These are phyloP conservation scores for Tetrahymena thermophila DNA, from an alignment of 73 alveolate genomes.

Conservation along the genomic window DNA sequence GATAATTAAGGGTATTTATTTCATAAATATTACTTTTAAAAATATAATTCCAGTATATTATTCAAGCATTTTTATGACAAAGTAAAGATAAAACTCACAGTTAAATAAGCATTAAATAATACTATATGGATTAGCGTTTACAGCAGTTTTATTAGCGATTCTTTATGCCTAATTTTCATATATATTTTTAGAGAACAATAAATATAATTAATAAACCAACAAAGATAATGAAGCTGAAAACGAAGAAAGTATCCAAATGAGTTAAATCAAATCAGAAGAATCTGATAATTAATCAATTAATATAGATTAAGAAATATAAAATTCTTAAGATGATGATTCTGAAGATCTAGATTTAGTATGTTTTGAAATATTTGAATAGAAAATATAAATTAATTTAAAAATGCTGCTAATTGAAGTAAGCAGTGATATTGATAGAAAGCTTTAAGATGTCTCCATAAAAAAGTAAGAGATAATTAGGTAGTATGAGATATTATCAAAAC, in stretches of 20 bases:
- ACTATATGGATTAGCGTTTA: neutral
- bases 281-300: too few relatives aligned
- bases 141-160: neutral
- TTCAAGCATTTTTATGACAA: neutral
- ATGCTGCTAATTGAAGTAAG: neutral
- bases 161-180: neutral
- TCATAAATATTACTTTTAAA: too few relatives aligned
- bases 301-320: too few relatives aligned
- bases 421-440: neutral
- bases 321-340: neutral
- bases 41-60: too few relatives aligned
- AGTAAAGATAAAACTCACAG: too few relatives aligned
- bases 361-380: neutral
- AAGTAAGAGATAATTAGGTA: neutral
- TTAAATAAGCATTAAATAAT: too few relatives aligned
- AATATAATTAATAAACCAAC: too few relatives aligned
- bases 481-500: neutral
- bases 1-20: too few relatives aligned
- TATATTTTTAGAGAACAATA: neutral
- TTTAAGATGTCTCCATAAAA: neutral
- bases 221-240: too few relatives aligned
- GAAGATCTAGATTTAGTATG: neutral
- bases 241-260: neutral
- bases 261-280: neutral
- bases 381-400: too few relatives aligned